Evolutionary conservation across 306 rosid species (phyloP).

Genomic region (Malus asiatica): DNA sequence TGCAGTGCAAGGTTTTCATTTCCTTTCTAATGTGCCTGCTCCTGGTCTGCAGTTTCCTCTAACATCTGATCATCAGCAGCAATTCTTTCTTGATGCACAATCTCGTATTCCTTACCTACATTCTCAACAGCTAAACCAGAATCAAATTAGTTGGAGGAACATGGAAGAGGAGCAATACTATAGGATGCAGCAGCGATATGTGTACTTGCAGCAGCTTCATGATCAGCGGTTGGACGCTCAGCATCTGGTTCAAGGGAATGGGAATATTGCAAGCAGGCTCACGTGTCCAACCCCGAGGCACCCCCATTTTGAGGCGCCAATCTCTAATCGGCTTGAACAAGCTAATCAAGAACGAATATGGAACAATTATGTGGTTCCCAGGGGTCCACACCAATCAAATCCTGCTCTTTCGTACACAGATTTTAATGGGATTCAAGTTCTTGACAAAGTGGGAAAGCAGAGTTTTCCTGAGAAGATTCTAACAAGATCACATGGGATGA

Average conservation of each 20-base stretch:
- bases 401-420: slow-evolving; percentile 18
- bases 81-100: slow-evolving; percentile 18
- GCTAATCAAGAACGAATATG: slow-evolving; percentile 21
- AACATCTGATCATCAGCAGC: slow-evolving; percentile 34
- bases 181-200: slow-evolving; percentile 20
- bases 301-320: slow-evolving; percentile 29
- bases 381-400: slow-evolving; percentile 24
- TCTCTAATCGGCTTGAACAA: slow-evolving; percentile 26
- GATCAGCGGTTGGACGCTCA: slow-evolving; percentile 28
- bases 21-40: slow-evolving; percentile 26
- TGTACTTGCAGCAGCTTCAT: slow-evolving; percentile 31
- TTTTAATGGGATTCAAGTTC: slow-evolving; percentile 11
- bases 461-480: slow-evolving; percentile 29
- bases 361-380: slow-evolving; percentile 18
- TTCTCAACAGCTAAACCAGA: slow-evolving; percentile 23
- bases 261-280: slow-evolving; percentile 17
- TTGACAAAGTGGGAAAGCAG: slow-evolving; percentile 27
- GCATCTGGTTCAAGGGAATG: slow-evolving; percentile 28
- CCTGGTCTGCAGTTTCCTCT: slow-evolving; percentile 35
- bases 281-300: slow-evolving; percentile 18
- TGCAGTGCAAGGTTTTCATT: slow-evolving; percentile 20
- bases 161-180: slow-evolving; percentile 28
- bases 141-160: slow-evolving; percentile 38
- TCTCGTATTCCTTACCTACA: slow-evolving; percentile 21
- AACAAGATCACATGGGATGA: slow-evolving; percentile 25